Conservation (phyloP, 805 yeast genomes). For the Kodamaea neixiangensis region DNA sequence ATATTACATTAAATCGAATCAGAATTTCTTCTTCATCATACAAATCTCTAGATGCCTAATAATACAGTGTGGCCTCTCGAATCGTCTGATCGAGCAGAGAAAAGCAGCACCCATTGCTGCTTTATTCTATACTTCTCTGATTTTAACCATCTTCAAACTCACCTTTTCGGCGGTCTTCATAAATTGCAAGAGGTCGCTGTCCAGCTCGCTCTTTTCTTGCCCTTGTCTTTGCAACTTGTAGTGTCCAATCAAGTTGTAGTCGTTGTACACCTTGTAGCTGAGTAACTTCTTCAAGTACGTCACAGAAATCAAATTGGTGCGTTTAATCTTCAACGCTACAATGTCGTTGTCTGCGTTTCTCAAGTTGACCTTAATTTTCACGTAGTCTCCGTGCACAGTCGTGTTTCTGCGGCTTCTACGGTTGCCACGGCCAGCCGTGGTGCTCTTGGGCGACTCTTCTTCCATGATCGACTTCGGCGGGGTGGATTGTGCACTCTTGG, state of each 20-base stretch:
- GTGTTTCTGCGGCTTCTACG: conserved; percentile 5
- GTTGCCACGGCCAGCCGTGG: conserved; percentile 2
- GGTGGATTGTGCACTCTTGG: neutral
- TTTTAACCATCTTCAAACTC: conserved; percentile 19
- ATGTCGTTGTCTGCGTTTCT: conserved; percentile 32
- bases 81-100: neutral
- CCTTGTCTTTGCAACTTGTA: conserved; percentile 22
- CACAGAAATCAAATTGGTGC: conserved; percentile 25
- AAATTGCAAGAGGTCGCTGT: conserved; percentile 17
- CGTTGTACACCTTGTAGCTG: conserved; percentile 33
- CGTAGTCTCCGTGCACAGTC: conserved; percentile 11
- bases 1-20: neutral
- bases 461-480: neutral
- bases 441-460: neutral
- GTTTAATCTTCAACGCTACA: conserved; percentile 27
- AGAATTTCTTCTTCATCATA: neutral
- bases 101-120: neutral
- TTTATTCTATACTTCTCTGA: neutral
- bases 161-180: conserved; percentile 26
- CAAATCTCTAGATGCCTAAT: neutral
- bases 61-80: conserved; percentile 2
- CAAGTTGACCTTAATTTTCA: conserved; percentile 29
- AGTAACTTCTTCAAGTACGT: conserved; percentile 28
- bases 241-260: conserved; percentile 27
- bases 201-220: conserved; percentile 13